Conservation (phyloP, 192 early-diverging fungal genomes). For the Podila epicladia region DNA sequence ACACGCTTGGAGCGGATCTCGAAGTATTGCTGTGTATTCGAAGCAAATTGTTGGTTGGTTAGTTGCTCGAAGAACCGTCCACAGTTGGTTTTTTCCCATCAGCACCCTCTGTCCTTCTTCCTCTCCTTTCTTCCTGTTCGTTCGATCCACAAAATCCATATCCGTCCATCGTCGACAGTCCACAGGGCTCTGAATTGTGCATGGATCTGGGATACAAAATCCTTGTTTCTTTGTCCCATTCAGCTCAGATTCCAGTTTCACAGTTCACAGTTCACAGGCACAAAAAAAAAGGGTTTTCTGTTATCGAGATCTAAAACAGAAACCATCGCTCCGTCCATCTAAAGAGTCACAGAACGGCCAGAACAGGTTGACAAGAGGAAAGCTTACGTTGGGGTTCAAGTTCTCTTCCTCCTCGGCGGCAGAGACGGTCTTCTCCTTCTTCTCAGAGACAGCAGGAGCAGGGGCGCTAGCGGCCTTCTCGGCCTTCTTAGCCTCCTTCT, state of each 20-base stretch:
- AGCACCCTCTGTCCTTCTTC: too few species aligned
- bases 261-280: too few species aligned
- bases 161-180: too few species aligned
- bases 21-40: conserved; percentile 84
- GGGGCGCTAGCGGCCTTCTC: conserved; percentile 67
- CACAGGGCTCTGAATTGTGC: too few species aligned
- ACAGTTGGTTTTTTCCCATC: neutral
- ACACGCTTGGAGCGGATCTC: conserved; percentile 93
- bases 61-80: neutral
- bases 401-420: conserved; percentile 84
- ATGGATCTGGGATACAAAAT: too few species aligned
- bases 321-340: neutral
- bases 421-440: conserved; percentile 54
- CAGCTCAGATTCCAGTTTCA: too few species aligned
- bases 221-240: too few species aligned
- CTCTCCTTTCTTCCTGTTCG: too few species aligned
- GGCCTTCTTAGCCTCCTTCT: conserved; percentile 88
- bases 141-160: too few species aligned
- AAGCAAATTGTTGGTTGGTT: neutral
- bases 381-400: conserved; percentile 84
- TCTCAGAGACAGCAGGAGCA: conserved; percentile 58
- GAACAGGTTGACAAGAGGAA: neutral
- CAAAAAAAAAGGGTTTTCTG: neutral
- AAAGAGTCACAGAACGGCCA: neutral
- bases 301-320: neutral